A percentile compares a stretch with the other conserved stretches of the same genome.
phyloP scores from a whole-genome alignment of 495 filamentous ascomycete genomes.

The Emericellopsis terricola region DNA sequence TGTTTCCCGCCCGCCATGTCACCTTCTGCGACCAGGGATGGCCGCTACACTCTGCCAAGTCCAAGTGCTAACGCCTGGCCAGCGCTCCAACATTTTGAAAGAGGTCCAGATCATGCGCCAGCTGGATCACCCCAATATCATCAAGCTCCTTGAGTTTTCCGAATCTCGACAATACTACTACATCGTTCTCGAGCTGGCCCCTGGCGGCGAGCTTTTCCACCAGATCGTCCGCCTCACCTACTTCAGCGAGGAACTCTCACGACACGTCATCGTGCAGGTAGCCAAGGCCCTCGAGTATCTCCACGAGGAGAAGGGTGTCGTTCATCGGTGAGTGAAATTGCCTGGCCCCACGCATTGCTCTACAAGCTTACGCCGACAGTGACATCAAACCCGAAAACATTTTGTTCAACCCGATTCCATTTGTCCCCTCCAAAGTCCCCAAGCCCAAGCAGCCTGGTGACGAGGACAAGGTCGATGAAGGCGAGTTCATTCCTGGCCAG shows the following conservation, averaged over 20 bases:
- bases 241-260: conserved; percentile 87
- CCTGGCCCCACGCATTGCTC: not conserved
- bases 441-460: conserved; percentile 68
- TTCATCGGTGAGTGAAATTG: conserved; percentile 61
- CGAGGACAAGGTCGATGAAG: conserved; percentile 94
- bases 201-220: conserved; percentile 92
- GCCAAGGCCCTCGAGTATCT: conserved; percentile 86
- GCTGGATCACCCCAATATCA: conserved; percentile 87
- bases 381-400: conserved; percentile 99
- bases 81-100: conserved; percentile 95
- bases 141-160: conserved; percentile 81
- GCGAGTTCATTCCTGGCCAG: conserved; percentile 69
- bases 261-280: conserved; percentile 88
- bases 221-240: conserved; percentile 97
- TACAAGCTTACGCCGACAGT: no score
- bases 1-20: conserved; percentile 1
- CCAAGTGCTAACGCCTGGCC: conserved; percentile 3
- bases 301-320: conserved; percentile 86
- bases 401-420: conserved; percentile 72
- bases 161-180: conserved; percentile 94
- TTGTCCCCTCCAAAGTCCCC: conserved; percentile 62
- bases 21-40: not conserved
- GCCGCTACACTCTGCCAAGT: no score
- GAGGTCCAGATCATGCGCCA: conserved; percentile 98
- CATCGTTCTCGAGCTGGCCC: conserved; percentile 87